These are phyloP conservation scores for Harrya chromipes DNA, from an alignment of 768 basidiomycete genomes.

Conservation along the genomic window DNA sequence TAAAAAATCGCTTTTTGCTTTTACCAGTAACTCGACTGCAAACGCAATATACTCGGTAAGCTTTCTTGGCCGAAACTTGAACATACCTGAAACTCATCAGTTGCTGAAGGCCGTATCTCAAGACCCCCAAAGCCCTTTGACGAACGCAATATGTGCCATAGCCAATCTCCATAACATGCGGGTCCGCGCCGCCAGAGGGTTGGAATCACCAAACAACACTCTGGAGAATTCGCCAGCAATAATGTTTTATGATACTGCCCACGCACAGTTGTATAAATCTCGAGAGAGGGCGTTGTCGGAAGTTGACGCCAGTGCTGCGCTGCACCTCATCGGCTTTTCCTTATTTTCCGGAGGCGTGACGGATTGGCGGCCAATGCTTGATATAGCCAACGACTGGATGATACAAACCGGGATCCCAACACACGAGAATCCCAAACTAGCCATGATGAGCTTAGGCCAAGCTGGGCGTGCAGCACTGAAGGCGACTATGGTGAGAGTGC, in stretches of 20 bases:
- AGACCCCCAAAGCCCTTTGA: slow-evolving; percentile 68
- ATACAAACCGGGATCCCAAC: slow-evolving; percentile 58
- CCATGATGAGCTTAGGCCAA: slow-evolving; percentile 52
- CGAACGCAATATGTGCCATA: slow-evolving; percentile 73
- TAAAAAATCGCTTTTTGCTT: slow-evolving; percentile 61
- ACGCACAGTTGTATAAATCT: slow-evolving; percentile 57
- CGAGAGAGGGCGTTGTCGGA: slow-evolving; percentile 55
- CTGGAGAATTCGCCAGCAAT: slow-evolving; percentile 57
- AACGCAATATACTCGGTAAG: slow-evolving; percentile 67
- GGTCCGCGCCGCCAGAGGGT: slow-evolving; percentile 58
- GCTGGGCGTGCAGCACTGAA: slow-evolving; percentile 62
- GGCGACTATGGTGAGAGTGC: slow-evolving; percentile 61
- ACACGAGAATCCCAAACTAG: slow-evolving; percentile 62
- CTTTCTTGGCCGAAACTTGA: slow-evolving; percentile 1
- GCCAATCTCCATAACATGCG: slow-evolving; percentile 66
- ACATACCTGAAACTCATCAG: slow-evolving; percentile 16
- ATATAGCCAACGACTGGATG: slow-evolving; percentile 76
- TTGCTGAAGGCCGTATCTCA: slow-evolving; percentile 45
- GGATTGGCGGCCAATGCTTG: slow-evolving; percentile 70
- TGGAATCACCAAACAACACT: slow-evolving; percentile 50
- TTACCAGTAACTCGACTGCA: slow-evolving; percentile 58
- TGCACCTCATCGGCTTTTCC: slow-evolving; percentile 74
- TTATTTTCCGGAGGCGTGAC: slow-evolving; percentile 64
- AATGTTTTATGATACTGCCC: slow-evolving; percentile 68
- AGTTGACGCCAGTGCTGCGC: slow-evolving; percentile 71